A percentile compares a stretch with the other conserved stretches of the same genome.
phyloP scores from a whole-genome alignment of 2,329 filamentous ascomycete genomes.

The Cladophialophora exuberans region DNA sequence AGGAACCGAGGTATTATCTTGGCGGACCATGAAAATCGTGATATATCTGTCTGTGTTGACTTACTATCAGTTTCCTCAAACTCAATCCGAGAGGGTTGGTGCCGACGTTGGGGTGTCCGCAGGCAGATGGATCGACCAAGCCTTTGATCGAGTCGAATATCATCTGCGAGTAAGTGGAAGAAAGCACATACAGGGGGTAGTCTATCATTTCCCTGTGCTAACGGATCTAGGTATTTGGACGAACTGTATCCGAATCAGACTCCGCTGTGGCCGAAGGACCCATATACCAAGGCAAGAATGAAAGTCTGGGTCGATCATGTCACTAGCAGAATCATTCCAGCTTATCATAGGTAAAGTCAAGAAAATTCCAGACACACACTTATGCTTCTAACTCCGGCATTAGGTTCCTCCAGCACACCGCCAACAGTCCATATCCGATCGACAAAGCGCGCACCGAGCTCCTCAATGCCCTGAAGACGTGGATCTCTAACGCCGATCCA shows the following conservation, averaged over 20 bases:
- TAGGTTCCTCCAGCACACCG: slow-evolving; percentile 53
- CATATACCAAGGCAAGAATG: slow-evolving; percentile 67
- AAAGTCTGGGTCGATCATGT: slow-evolving; percentile 77
- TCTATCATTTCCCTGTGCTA: background rate
- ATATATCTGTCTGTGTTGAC: background rate
- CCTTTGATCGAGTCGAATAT: slow-evolving; percentile 74
- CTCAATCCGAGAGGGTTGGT: slow-evolving; percentile 77
- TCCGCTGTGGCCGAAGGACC: slow-evolving; percentile 61
- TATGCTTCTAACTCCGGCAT: too few relatives aligned
- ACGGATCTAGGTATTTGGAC: slow-evolving; percentile 53
- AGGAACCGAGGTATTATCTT: slow-evolving; percentile 49
- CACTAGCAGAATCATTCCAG: slow-evolving; percentile 67
- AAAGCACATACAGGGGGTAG: background rate
- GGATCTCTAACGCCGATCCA: slow-evolving; percentile 64
- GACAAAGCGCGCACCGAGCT: slow-evolving; percentile 63
- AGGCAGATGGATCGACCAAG: slow-evolving; percentile 42
- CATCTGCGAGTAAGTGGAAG: slow-evolving; percentile 65
- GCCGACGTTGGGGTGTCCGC: slow-evolving; percentile 60
- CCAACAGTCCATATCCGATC: slow-evolving; percentile 46
- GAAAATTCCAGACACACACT: background rate
- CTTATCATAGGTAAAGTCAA: slow-evolving; percentile 59
- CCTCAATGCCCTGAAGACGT: slow-evolving; percentile 59
- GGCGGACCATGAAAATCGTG: too few relatives aligned
- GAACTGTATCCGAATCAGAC: slow-evolving; percentile 64
- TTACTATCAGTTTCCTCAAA: slow-evolving; percentile 56